Percentiles rank a stretch among this genome's conserved stretches.
Conservation (phyloP, 768 basidiomycete genomes). For the Tricholomella constricta region DNA sequence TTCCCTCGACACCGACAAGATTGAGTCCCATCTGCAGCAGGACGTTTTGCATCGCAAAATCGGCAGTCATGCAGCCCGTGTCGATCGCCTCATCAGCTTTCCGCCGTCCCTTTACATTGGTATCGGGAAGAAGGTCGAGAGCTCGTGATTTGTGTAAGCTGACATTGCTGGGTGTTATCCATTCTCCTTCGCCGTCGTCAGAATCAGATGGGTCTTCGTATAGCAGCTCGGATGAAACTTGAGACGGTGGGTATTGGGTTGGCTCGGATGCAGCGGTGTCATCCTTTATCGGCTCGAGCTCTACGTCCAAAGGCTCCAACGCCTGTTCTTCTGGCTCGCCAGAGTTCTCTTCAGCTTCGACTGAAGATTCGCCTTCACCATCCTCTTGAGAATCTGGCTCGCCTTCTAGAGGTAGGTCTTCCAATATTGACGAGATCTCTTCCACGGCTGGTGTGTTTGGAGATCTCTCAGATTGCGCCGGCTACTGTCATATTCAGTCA, state of each 20-base stretch:
- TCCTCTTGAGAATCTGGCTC: slow-evolving; percentile 14
- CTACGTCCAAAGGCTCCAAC: slow-evolving; percentile 47
- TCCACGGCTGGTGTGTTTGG: slow-evolving; percentile 8
- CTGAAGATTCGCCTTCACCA: slow-evolving; percentile 1
- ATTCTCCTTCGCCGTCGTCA: slow-evolving; percentile 89
- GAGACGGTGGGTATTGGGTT: slow-evolving; percentile 6
- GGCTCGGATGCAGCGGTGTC: slow-evolving; percentile 13
- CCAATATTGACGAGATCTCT: slow-evolving; percentile 16
- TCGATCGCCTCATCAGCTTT: slow-evolving; percentile 46
- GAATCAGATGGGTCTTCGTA: slow-evolving; percentile 78
- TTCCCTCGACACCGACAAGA: slow-evolving; percentile 88
- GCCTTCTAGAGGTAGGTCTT: slow-evolving; percentile 17
- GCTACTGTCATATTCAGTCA: slow-evolving; percentile 35
- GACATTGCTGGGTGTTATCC: slow-evolving; percentile 95
- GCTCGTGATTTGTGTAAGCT: slow-evolving; percentile 84
- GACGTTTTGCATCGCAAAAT: slow-evolving; percentile 99
- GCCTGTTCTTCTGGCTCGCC: slow-evolving; percentile 24
- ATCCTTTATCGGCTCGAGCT: slow-evolving; percentile 39
- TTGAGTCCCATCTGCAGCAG: slow-evolving; percentile 92
- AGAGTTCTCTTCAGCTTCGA: neutral
- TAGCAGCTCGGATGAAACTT: slow-evolving; percentile 35
- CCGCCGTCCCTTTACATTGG: slow-evolving; percentile 38
- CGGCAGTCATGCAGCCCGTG: slow-evolving; percentile 94
- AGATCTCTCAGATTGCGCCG: slow-evolving; percentile 4
- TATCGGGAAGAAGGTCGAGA: slow-evolving; percentile 74